Conservation (phyloP, 2,329 filamentous ascomycete species). For the Beauveria caledonica region DNA sequence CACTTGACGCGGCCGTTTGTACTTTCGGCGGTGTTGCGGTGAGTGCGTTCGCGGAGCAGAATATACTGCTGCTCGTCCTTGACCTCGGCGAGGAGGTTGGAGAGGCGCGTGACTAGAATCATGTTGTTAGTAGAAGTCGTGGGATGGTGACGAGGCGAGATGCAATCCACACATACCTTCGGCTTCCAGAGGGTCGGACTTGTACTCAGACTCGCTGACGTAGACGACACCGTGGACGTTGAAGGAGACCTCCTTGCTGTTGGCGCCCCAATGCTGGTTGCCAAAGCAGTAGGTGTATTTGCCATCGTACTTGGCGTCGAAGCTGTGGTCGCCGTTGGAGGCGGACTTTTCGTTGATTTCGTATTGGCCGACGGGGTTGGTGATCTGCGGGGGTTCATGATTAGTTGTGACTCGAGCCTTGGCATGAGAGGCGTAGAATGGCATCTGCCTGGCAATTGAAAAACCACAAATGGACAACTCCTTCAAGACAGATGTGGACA, state of each 20-base stretch:
- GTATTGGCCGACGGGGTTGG: slow-evolving; percentile 67
- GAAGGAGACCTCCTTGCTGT: slow-evolving; percentile 97
- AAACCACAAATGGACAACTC: too few relatives aligned
- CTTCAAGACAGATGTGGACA: neutral
- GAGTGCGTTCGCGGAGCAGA: slow-evolving; percentile 85
- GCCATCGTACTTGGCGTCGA: slow-evolving; percentile 76
- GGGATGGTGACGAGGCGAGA: neutral
- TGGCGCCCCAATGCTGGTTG: slow-evolving; percentile 95
- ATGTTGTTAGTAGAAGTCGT: neutral
- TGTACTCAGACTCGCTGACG: slow-evolving; percentile 77
- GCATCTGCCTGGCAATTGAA: neutral
- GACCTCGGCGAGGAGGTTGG: slow-evolving; percentile 80
- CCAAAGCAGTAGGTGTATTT: slow-evolving; percentile 97
- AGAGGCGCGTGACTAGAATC: slow-evolving; percentile 64
- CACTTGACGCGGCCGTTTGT: slow-evolving; percentile 97
- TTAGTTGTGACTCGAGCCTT: slow-evolving; percentile 13
- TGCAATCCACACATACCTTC: slow-evolving; percentile 53
- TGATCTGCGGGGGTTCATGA: slow-evolving; percentile 45
- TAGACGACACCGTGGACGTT: slow-evolving; percentile 99
- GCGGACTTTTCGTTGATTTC: slow-evolving; percentile 73
- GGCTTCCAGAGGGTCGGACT: slow-evolving; percentile 78
- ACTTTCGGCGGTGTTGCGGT: slow-evolving; percentile 97
- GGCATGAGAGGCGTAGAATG: neutral
- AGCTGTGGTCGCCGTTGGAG: slow-evolving; percentile 88
- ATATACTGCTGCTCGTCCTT: slow-evolving; percentile 99